These are phyloP conservation scores for Mallotus nudiflorus DNA, from an alignment of 345 rosid species.

Conservation along the genomic window DNA sequence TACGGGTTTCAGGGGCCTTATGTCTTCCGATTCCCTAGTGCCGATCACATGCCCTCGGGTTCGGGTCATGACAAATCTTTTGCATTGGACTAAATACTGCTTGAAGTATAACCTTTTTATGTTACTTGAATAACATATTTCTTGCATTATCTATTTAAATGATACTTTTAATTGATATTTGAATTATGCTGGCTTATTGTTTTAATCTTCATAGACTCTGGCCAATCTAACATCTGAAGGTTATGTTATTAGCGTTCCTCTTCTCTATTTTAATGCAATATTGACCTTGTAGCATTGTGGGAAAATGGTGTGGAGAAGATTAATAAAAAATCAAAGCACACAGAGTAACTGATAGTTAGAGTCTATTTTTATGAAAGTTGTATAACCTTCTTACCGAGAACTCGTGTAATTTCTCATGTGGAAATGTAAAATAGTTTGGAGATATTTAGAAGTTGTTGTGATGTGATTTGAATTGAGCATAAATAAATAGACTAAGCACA, in stretches of 20 bases:
- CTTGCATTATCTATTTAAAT: no score
- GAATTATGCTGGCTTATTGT: slow-evolving; percentile 8
- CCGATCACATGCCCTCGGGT: no score
- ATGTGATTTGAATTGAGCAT: no score
- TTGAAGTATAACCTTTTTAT: no score
- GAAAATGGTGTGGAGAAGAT: slow-evolving; percentile 76
- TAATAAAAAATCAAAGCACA: slow-evolving; percentile 49
- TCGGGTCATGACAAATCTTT: no score
- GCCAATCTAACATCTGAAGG: slow-evolving; percentile 80
- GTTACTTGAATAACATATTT: no score
- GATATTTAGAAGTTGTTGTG: no score
- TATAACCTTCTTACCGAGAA: not conserved
- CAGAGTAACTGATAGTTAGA: slow-evolving; percentile 5
- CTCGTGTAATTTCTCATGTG: not conserved
- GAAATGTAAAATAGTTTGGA: not conserved
- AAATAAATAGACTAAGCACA: no score
- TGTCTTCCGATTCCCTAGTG: no score
- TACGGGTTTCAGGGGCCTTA: no score
- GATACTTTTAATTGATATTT: not conserved
- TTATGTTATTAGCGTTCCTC: slow-evolving; percentile 74
- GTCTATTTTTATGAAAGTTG: not conserved
- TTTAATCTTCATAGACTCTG: slow-evolving; percentile 58
- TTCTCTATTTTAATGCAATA: slow-evolving; percentile 62
- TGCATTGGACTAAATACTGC: no score
- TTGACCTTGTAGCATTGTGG: slow-evolving; percentile 71